These are phyloP conservation scores for Sugiyamaella floridensis DNA, from an alignment of 805 yeast species.

Conservation along the genomic window DNA sequence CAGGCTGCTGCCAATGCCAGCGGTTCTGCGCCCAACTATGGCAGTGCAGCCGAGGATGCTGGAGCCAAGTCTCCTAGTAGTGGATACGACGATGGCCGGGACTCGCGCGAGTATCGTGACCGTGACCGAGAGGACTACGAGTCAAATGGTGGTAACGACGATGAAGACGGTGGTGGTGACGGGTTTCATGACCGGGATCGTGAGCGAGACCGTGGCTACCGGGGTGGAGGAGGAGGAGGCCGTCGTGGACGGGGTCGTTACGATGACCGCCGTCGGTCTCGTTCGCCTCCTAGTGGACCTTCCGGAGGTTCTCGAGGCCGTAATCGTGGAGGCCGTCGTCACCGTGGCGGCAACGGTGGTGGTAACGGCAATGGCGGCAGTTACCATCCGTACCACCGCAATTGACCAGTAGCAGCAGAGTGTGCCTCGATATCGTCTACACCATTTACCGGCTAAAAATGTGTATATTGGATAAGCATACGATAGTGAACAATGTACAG, in stretches of 20 bases:
- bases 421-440: neutral
- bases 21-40: conserved; percentile 1
- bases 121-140: conserved; percentile 1
- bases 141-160: conserved; percentile 3
- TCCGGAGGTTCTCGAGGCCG: conserved; percentile 9
- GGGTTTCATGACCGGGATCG: conserved; percentile 10
- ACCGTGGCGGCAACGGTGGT: conserved; percentile 4
- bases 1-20: conserved; percentile 5
- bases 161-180: conserved; percentile 8
- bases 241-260: conserved; percentile 5
- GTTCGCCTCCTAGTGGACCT: conserved; percentile 15
- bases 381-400: conserved; percentile 7
- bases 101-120: neutral
- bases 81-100: conserved; percentile 5
- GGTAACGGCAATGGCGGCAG: conserved; percentile 4
- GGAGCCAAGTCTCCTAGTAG: conserved; percentile 3
- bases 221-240: neutral
- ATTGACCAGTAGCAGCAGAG: neutral
- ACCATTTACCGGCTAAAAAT: too few relatives aligned
- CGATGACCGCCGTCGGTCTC: conserved; percentile 9
- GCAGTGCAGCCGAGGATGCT: conserved; percentile 5
- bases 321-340: conserved; percentile 5
- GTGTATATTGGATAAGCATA: too few relatives aligned
- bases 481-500: too few relatives aligned
- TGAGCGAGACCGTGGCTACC: conserved; percentile 3